phyloP scores from a whole-genome alignment of 139 green algal species.

The Mychonastes homosphaera region DNA sequence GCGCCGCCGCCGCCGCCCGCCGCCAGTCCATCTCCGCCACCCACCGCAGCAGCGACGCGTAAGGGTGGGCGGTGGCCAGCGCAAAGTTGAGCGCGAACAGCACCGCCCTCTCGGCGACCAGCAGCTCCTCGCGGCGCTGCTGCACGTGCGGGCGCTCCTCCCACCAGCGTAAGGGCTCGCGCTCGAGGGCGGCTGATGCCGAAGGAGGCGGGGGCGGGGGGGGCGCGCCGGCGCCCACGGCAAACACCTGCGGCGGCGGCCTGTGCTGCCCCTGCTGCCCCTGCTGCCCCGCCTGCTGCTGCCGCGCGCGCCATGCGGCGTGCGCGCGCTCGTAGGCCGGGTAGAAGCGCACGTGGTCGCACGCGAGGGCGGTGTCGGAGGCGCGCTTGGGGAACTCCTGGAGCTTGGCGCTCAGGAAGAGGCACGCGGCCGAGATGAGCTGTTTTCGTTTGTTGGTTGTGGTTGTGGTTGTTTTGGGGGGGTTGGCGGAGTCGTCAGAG shows the following conservation, averaged over 20 bases:
- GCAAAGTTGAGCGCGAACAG: conserved; percentile 45
- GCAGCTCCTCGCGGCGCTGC: conserved; percentile 28
- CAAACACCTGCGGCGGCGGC: neutral
- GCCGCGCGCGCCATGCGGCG: neutral
- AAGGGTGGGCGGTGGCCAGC: conserved; percentile 26
- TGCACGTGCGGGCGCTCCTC: conserved; percentile 19
- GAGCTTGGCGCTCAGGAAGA: conserved; percentile 83
- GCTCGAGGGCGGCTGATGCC: neutral
- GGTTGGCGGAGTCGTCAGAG: neutral
- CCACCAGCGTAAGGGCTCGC: neutral
- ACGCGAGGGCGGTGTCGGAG: conserved; percentile 2
- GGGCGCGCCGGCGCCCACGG: too few species aligned
- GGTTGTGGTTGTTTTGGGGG: too few species aligned
- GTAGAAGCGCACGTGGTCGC: neutral
- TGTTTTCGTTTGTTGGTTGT: conserved; percentile 28
- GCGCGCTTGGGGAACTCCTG: conserved; percentile 60
- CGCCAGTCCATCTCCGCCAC: too few species aligned
- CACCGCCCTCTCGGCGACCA: conserved; percentile 41
- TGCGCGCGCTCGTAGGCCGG: neutral
- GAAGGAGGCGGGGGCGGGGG: neutral
- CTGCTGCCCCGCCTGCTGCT: neutral
- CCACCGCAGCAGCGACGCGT: conserved; percentile 17
- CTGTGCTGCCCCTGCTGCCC: neutral
- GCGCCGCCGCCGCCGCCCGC: too few species aligned
- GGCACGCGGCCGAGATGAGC: conserved; percentile 64